These are phyloP conservation scores for Micractinium conductrix DNA, from an alignment of 139 green algal genomes.

Conservation along the genomic window DNA sequence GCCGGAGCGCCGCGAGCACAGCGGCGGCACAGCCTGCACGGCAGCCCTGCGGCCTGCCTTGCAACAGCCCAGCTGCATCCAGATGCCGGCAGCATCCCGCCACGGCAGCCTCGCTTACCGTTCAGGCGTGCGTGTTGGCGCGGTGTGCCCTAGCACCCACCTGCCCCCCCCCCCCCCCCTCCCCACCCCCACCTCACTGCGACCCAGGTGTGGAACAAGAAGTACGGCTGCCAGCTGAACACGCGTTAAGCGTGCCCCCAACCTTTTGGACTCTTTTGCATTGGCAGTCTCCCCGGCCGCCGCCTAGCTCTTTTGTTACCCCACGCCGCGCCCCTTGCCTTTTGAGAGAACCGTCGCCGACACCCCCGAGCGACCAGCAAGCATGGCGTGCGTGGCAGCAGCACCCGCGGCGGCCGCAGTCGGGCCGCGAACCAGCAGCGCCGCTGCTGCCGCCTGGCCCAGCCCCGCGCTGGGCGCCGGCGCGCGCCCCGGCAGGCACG, in stretches of 20 bases:
- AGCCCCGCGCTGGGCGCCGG: not conserved
- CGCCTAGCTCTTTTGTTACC: conserved; percentile 25
- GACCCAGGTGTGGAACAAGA: conserved; percentile 53
- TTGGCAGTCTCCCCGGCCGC: conserved; percentile 10
- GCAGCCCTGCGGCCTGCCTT: too few species aligned
- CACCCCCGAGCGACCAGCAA: not conserved
- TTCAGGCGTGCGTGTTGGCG: too few species aligned
- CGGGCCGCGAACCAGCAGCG: not conserved
- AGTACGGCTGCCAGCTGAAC: conserved; percentile 50
- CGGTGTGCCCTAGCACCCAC: too few species aligned
- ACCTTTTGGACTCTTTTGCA: conserved; percentile 49
- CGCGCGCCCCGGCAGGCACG: not conserved
- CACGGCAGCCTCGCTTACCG: too few species aligned
- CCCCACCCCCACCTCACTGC: not conserved
- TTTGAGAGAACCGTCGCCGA: not conserved
- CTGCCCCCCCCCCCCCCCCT: too few species aligned
- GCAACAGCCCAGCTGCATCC: too few species aligned
- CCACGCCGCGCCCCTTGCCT: not conserved
- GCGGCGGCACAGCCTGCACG: too few species aligned
- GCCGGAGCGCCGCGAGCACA: too few species aligned
- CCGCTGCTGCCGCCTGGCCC: not conserved
- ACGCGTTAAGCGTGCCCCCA: conserved; percentile 24
- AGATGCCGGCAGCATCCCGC: too few species aligned
- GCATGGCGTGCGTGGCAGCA: conserved; percentile 4
- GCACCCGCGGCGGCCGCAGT: not conserved